Base-by-base conservation (phyloP, 192 early-diverging fungal species). In the Backusella australiensis region DNA sequence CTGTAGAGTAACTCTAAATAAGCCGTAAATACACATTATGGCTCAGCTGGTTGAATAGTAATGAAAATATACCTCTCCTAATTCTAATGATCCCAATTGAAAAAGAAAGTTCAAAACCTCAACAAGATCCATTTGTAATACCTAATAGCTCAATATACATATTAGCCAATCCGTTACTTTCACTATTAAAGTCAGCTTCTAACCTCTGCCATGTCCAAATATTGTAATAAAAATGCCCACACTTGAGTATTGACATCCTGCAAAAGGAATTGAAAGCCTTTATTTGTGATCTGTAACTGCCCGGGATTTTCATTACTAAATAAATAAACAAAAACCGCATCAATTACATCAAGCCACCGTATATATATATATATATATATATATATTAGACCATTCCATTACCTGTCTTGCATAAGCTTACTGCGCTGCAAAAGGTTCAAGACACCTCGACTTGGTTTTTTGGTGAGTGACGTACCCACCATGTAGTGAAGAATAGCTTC, bases 221-320 rank as follows among this genome's bases (percentile, higher is more conserved):
- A 99, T 83, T 97, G 95, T 69, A 99, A 80, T 69, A 99, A 82
- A 53, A 99, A 93, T 1, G 95, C 93, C 97, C 97, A 99, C 8
- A 97, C 94, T 86, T 99, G 97, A 23, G 95, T 92, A 69, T 94
- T 94, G 21, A 93, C 87, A 78, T 99, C 95, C 81, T 97, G 96
- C 32, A 99, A 80, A 67, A 99, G 78, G 79, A 99, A 99, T 82
- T 99, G 97, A 81, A 99, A 99, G 11, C 97, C 97, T 78, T 96
- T 95, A 78, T 94, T 96, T 8, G 97, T 97, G 71, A 99, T 99
- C 34, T 83, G 83, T 46, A 94, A 83, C 1, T 87, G 81, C 1
- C 73, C 81, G 32, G 75, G 34, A 6, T 72, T 41, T 71, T 26
- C 34, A 53, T n/a, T 72, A 74, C 14, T 77, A 63, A 63, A 63